These are phyloP conservation scores for Aspergillus japonicus DNA, from an alignment of 2,329 filamentous ascomycete species.

Conservation along the genomic window DNA sequence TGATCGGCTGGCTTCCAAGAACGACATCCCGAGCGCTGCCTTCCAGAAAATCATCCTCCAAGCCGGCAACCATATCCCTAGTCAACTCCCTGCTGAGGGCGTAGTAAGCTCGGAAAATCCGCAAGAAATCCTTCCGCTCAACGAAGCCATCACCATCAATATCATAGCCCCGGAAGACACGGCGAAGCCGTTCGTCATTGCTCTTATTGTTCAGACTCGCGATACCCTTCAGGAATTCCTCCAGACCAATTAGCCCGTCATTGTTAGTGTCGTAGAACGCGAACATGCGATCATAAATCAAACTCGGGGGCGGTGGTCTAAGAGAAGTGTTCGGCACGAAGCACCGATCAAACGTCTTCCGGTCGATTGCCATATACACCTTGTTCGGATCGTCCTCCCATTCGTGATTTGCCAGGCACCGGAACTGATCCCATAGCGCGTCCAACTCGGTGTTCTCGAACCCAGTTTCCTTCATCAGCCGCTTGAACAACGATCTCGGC, in stretches of 20 bases:
- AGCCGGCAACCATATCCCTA: conserved; percentile 72
- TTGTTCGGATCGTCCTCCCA: conserved; percentile 78
- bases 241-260: conserved; percentile 85
- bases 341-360: conserved; percentile 87
- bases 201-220: conserved; percentile 61
- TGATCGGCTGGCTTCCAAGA: conserved; percentile 71
- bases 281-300: conserved; percentile 96
- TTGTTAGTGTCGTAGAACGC: conserved; percentile 91
- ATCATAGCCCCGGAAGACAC: conserved; percentile 87
- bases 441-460: conserved; percentile 87
- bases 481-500: conserved; percentile 65
- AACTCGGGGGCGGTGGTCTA: conserved; percentile 74
- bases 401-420: conserved; percentile 83
- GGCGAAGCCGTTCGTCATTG: conserved; percentile 64
- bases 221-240: conserved; percentile 84
- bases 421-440: conserved; percentile 95
- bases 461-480: conserved; percentile 68
- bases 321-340: conserved; percentile 82
- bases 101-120: conserved; percentile 91
- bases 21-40: conserved; percentile 75
- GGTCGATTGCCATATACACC: conserved; percentile 80
- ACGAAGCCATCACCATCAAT: conserved; percentile 85
- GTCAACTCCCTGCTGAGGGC: conserved; percentile 87
- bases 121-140: conserved; percentile 79
- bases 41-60: conserved; percentile 75